Evolutionary conservation across 805 yeast species (phyloP).

Genomic region (Kockiozyma suomiensis): DNA sequence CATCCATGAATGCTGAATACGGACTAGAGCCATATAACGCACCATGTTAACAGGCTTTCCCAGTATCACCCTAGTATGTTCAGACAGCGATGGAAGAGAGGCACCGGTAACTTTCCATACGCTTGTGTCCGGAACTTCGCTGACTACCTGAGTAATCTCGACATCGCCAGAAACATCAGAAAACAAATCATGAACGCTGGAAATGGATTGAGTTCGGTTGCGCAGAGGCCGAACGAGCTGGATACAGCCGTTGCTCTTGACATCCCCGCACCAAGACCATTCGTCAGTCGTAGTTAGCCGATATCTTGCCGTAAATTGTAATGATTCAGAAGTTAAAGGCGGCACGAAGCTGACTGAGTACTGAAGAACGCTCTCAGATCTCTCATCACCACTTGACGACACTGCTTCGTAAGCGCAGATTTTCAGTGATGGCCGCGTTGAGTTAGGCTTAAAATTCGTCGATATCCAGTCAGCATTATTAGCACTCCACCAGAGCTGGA

Average conservation of each 20-base stretch:
- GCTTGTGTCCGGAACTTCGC: conserved; percentile 20
- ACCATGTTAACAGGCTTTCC: conserved; percentile 24
- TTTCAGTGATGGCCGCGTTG: not conserved
- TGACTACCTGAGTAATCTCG: conserved; percentile 13
- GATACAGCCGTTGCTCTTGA: conserved; percentile 18
- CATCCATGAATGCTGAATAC: conserved; percentile 28
- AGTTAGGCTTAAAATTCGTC: conserved; percentile 3
- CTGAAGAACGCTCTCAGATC: not conserved
- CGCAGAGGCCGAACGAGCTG: conserved; percentile 5
- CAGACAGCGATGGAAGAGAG: conserved; percentile 1
- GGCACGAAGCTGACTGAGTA: conserved; percentile 23
- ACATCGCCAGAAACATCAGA: not conserved
- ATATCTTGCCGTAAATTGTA: conserved; percentile 32
- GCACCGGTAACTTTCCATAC: conserved; percentile 22
- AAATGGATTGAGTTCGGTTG: not conserved
- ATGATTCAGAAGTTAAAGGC: conserved; percentile 9
- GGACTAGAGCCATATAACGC: conserved; percentile 24
- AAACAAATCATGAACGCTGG: conserved; percentile 17
- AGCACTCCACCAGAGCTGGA: conserved; percentile 31
- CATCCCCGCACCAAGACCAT: conserved; percentile 29
- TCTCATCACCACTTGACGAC: not conserved
- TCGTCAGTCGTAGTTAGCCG: conserved; percentile 4
- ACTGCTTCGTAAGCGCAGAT: not conserved
- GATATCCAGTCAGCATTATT: conserved; percentile 18
- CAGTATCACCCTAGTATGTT: conserved; percentile 2